phyloP scores from a whole-genome alignment of 83 land plant genomes.

The Larix sibirica region DNA sequence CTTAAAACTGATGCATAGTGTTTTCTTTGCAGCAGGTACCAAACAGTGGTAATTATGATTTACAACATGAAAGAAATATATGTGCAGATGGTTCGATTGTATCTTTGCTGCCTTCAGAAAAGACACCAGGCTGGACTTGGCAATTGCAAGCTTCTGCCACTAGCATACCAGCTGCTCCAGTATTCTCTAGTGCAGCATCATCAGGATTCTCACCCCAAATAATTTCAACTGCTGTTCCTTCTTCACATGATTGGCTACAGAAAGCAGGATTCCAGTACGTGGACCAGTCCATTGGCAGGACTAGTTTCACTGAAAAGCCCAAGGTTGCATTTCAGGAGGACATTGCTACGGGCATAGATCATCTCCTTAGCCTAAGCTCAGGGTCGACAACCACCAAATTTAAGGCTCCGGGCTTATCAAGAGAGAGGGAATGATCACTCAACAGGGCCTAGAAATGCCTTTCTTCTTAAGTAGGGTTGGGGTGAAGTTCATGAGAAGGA shows the following conservation, averaged over 20 bases:
- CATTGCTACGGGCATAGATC: too few relatives aligned
- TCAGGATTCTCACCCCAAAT: slow-evolving; percentile 74
- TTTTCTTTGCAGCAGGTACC: neutral
- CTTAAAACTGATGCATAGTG: neutral
- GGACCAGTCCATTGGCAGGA: neutral
- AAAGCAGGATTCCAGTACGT: slow-evolving; percentile 38
- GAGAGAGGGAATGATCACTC: neutral
- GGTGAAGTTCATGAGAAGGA: neutral
- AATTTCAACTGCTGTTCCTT: slow-evolving; percentile 5
- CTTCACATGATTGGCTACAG: slow-evolving; percentile 37
- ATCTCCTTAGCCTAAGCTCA: neutral
- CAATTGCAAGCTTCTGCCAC: neutral
- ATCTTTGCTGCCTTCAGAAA: neutral
- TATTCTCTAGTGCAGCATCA: slow-evolving; percentile 74
- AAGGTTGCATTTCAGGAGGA: too few relatives aligned
- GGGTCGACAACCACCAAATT: neutral
- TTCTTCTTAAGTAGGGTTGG: neutral
- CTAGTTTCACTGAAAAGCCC: too few relatives aligned
- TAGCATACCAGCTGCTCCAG: slow-evolving; percentile 20
- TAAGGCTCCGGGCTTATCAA: neutral
- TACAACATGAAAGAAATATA: neutral
- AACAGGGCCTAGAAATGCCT: neutral
- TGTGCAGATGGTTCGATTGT: slow-evolving; percentile 1
- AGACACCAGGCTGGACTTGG: neutral
- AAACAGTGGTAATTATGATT: neutral